A percentile compares a stretch with the other conserved stretches of the same genome.
These are phyloP conservation scores for Noccaea bulbosa DNA, from an alignment of 345 rosid species.

Conservation along the genomic window DNA sequence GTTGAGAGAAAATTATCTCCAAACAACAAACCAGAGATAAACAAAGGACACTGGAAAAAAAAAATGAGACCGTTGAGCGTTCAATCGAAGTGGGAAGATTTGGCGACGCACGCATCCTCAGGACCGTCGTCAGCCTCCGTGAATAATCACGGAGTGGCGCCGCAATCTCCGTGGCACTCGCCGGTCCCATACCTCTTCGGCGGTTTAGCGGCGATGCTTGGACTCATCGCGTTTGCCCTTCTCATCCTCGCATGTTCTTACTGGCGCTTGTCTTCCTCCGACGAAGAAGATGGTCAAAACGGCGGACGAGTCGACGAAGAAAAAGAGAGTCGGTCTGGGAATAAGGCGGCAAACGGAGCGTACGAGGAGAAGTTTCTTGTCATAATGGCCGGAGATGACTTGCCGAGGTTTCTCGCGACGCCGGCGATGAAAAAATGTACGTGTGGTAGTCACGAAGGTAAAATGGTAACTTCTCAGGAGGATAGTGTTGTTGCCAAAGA, in stretches of 20 bases:
- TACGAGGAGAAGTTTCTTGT: conserved; percentile 72
- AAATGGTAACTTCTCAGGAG: conserved; percentile 24
- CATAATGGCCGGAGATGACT: conserved; percentile 74
- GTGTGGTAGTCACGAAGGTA: conserved; percentile 45
- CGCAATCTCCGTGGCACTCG: conserved; percentile 74
- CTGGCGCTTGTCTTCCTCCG: conserved; percentile 51
- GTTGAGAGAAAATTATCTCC: neutral
- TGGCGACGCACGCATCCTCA: conserved; percentile 22
- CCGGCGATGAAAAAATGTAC: conserved; percentile 52
- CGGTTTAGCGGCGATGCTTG: conserved; percentile 78
- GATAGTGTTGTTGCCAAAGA: conserved; percentile 29
- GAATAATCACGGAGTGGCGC: conserved; percentile 23
- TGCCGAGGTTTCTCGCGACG: conserved; percentile 73
- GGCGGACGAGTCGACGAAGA: conserved; percentile 51
- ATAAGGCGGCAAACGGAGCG: conserved; percentile 33
- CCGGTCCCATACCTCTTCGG: conserved; percentile 84
- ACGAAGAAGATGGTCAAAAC: conserved; percentile 40
- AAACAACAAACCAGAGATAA: conserved; percentile 1
- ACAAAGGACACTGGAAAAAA: conserved; percentile 21
- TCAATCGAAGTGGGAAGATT: conserved; percentile 16
- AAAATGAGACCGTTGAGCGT: conserved; percentile 31
- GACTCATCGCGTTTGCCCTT: conserved; percentile 74
- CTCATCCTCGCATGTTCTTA: conserved; percentile 78
- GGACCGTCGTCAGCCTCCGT: conserved; percentile 29
- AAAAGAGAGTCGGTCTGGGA: conserved; percentile 46